Percentiles rank a stretch among this genome's conserved stretches.
Evolutionary conservation across 2,329 filamentous ascomycete genomes (phyloP).

Genomic region (Alternaria solani): DNA sequence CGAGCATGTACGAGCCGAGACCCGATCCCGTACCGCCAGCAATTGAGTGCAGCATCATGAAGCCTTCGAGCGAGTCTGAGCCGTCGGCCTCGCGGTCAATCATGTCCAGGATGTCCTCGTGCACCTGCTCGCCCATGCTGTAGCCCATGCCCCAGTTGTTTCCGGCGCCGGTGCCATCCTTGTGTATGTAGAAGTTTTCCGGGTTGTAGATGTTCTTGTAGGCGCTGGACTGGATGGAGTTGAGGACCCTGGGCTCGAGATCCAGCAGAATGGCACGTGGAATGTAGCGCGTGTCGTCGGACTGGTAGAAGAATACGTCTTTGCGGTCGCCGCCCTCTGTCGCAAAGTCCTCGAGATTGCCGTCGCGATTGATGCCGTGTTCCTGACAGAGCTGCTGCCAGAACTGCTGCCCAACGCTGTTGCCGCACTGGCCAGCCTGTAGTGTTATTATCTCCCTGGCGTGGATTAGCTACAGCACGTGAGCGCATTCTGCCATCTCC

Average conservation of each 20-base stretch:
- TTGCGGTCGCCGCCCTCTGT: conserved; percentile 97
- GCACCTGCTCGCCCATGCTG: conserved; percentile 86
- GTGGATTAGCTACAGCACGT: conserved; percentile 13
- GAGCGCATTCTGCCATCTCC: neutral
- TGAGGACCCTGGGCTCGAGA: conserved; percentile 90
- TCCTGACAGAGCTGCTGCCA: conserved; percentile 99
- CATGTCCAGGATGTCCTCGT: conserved; percentile 99
- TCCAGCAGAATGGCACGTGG: conserved; percentile 95
- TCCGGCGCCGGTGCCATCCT: conserved; percentile 89
- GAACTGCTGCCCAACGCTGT: conserved; percentile 98
- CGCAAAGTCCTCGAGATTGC: conserved; percentile 96
- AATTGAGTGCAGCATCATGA: conserved; percentile 99
- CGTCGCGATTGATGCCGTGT: conserved; percentile 96
- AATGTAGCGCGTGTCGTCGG: conserved; percentile 98
- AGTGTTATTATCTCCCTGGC: conserved; percentile 97
- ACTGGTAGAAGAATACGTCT: conserved; percentile 99
- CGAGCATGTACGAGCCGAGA: conserved; percentile 92
- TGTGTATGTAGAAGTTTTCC: conserved; percentile 97
- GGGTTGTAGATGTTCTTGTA: conserved; percentile 99
- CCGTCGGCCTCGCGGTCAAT: conserved; percentile 98
- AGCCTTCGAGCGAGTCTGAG: conserved; percentile 96
- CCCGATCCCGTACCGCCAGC: conserved; percentile 96
- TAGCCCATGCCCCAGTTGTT: conserved; percentile 99
- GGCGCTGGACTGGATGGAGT: conserved; percentile 88
- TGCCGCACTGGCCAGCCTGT: conserved; percentile 98